phyloP scores from a whole-genome alignment of 1,284 basidiomycete species.

The Apiotrichum montevideense region DNA sequence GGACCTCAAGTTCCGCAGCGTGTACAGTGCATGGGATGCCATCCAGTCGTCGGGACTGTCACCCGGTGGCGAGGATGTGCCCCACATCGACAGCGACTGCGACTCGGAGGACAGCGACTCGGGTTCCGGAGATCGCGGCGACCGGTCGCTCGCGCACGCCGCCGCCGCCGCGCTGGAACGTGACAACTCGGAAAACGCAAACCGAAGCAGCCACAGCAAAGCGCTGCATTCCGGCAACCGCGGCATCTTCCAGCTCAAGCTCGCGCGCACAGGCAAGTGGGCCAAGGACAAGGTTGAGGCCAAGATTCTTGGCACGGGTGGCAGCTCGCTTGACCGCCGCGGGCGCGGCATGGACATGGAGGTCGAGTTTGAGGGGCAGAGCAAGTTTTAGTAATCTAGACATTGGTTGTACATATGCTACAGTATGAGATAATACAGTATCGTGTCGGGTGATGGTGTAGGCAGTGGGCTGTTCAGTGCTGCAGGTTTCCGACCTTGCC shows the following conservation, averaged over 20 bases:
- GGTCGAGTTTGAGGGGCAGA: conserved; percentile 43
- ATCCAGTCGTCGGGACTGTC: background rate
- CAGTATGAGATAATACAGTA: too few species aligned
- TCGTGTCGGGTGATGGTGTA: too few species aligned
- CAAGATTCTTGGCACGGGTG: conserved; percentile 25
- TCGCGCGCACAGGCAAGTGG: conserved; percentile 41
- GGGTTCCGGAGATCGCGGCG: background rate
- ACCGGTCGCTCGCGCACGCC: background rate
- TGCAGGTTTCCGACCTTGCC: too few species aligned
- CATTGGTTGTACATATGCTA: too few species aligned
- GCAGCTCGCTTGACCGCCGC: conserved; percentile 16
- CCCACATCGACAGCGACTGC: conserved; percentile 4
- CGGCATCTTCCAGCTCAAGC: conserved; percentile 45
- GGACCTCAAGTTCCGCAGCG: conserved; percentile 35
- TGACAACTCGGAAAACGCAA: conserved; percentile 23
- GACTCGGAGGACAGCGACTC: background rate
- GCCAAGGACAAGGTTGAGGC: conserved; percentile 44
- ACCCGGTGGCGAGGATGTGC: background rate
- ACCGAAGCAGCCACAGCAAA: conserved; percentile 29
- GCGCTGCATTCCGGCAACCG: conserved; percentile 38
- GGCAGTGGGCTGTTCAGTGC: too few species aligned
- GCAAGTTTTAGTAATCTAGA: conserved; percentile 16
- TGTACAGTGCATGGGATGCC: conserved; percentile 45
- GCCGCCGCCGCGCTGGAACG: conserved; percentile 4
- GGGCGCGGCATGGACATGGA: conserved; percentile 35